A percentile compares a stretch with the other conserved stretches of the same genome.
These are phyloP conservation scores for Wickerhamiella qilinensis DNA, from an alignment of 805 yeast species.

Conservation along the genomic window DNA sequence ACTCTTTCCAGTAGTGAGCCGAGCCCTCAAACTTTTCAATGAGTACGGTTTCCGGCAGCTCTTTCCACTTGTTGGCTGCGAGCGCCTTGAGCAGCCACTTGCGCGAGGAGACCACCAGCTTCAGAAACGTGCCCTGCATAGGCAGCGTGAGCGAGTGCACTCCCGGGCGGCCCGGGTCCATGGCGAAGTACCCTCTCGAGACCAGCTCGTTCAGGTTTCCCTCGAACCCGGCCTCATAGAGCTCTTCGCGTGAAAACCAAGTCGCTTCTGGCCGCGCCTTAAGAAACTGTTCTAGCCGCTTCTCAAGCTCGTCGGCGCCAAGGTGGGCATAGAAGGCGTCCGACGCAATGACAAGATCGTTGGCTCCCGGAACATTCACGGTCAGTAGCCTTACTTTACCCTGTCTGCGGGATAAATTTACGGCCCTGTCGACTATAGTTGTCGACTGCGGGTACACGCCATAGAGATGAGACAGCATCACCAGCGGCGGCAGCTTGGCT, in stretches of 20 bases:
- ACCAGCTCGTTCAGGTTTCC: slow-evolving; percentile 12
- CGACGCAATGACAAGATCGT: slow-evolving; percentile 20
- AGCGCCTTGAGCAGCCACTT: slow-evolving; percentile 22
- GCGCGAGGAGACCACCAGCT: slow-evolving; percentile 19
- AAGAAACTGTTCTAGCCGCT: slow-evolving; percentile 12
- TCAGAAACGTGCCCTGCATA: slow-evolving; percentile 22
- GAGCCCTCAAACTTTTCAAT: slow-evolving; percentile 18
- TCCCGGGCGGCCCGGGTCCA: slow-evolving; percentile 20
- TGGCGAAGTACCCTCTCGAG: slow-evolving; percentile 21
- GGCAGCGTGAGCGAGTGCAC: slow-evolving; percentile 22
- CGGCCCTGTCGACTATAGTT: slow-evolving; percentile 23
- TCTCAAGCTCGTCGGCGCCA: slow-evolving; percentile 1
- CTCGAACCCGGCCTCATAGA: slow-evolving; percentile 11
- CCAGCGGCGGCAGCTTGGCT: slow-evolving; percentile 18
- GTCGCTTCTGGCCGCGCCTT: slow-evolving; percentile 16
- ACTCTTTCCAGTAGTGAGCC: slow-evolving; percentile 27
- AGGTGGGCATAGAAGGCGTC: slow-evolving; percentile 11
- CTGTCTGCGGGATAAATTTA: slow-evolving; percentile 12
- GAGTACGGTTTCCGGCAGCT: slow-evolving; percentile 21
- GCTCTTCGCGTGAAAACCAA: slow-evolving; percentile 15
- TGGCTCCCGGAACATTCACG: slow-evolving; percentile 17
- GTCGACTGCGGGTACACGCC: slow-evolving; percentile 22
- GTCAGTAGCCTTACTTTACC: slow-evolving; percentile 18
- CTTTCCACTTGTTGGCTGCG: slow-evolving; percentile 22
- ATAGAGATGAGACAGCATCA: slow-evolving; percentile 21